A percentile compares a stretch with the other conserved stretches of the same genome.
phyloP scores from a whole-genome alignment of 169 alveolate species.

The Eimeria zaria region DNA sequence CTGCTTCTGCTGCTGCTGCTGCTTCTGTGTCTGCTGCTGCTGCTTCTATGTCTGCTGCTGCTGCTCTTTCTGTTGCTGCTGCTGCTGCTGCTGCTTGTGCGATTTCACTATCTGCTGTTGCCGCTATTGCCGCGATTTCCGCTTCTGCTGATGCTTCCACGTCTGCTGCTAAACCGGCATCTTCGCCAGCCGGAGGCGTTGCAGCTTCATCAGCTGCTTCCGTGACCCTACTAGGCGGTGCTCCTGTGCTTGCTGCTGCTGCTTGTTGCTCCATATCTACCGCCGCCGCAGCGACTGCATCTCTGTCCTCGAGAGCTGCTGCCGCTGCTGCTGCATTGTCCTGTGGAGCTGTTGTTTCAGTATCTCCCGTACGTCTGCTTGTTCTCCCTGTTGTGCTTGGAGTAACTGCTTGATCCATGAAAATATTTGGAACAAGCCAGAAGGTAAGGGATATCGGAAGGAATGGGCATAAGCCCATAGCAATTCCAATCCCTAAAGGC shows the following conservation, averaged over 20 bases:
- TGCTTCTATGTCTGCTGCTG: background rate
- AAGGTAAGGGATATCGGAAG: conserved; percentile 80
- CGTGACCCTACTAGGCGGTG: background rate
- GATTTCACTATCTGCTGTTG: background rate
- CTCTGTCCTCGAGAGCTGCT: background rate
- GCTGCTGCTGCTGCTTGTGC: background rate
- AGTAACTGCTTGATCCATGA: conserved; percentile 58
- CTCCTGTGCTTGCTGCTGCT: conserved; percentile 10
- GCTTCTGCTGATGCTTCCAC: background rate
- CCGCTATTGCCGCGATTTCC: background rate
- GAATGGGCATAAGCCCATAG: conserved; percentile 52
- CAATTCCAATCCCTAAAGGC: conserved; percentile 47
- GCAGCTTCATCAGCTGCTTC: background rate
- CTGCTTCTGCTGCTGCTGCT: background rate
- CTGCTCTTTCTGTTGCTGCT: background rate
- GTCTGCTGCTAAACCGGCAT: background rate
- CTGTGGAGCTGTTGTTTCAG: background rate
- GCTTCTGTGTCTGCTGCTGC: background rate
- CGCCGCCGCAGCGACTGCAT: conserved; percentile 7
- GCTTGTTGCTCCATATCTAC: background rate
- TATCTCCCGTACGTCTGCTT: background rate
- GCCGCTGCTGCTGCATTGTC: conserved; percentile 1
- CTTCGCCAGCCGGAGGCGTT: conserved; percentile 7
- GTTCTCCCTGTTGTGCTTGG: background rate
- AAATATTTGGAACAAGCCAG: conserved; percentile 78